phyloP scores from a whole-genome alignment of 1,284 basidiomycete genomes.

The Boletus semigastroideus region DNA sequence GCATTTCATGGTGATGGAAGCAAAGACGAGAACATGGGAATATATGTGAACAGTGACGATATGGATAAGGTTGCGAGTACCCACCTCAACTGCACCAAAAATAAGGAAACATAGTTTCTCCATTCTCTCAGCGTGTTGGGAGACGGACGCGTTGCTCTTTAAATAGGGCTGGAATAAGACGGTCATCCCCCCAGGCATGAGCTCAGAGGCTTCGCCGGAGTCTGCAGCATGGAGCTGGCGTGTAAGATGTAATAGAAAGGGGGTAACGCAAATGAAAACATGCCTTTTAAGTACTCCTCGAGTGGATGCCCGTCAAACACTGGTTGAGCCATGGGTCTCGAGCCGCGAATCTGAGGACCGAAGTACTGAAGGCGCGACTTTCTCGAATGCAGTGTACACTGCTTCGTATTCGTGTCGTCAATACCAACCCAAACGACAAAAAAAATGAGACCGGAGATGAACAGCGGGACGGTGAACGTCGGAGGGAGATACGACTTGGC shows the following conservation, averaged over 20 bases:
- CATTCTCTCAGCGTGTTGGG: slow-evolving; percentile 25
- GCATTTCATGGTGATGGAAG: slow-evolving; percentile 20
- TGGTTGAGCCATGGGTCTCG: slow-evolving; percentile 65
- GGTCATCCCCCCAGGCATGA: slow-evolving; percentile 38
- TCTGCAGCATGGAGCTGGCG: slow-evolving; percentile 37
- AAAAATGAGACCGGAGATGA: slow-evolving; percentile 24
- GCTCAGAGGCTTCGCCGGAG: slow-evolving; percentile 51
- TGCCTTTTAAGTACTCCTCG: slow-evolving; percentile 69
- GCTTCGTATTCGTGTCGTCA: slow-evolving; percentile 27
- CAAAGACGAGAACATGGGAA: background rate
- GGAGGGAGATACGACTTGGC: slow-evolving; percentile 9
- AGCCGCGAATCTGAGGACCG: background rate
- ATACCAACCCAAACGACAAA: background rate
- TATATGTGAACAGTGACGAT: slow-evolving; percentile 4
- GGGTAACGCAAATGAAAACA: slow-evolving; percentile 21
- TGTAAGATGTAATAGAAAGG: slow-evolving; percentile 14
- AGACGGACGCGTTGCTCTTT: slow-evolving; percentile 11
- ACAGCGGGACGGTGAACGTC: slow-evolving; percentile 11
- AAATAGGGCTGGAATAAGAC: slow-evolving; percentile 23
- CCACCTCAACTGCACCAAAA: slow-evolving; percentile 27
- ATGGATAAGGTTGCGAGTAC: slow-evolving; percentile 14
- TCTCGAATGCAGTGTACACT: slow-evolving; percentile 23
- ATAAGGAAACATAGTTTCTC: slow-evolving; percentile 29
- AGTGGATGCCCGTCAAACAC: slow-evolving; percentile 77
- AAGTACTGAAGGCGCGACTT: slow-evolving; percentile 2